A percentile compares a stretch with the other conserved stretches of the same genome.
Conservation (phyloP, 352 stramenopile genomes). For the Pythium periplocum region DNA sequence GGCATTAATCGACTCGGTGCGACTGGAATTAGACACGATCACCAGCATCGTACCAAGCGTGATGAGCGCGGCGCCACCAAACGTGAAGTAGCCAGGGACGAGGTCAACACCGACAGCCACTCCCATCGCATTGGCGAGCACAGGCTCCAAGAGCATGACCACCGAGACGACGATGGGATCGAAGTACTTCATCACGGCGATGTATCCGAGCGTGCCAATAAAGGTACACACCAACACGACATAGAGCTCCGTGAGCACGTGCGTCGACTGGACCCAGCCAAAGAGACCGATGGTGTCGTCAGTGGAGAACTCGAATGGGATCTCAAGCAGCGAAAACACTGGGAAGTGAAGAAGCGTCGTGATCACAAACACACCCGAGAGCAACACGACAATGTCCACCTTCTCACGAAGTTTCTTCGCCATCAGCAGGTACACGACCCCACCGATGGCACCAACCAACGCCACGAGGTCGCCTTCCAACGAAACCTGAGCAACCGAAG, state of each 20-base stretch:
- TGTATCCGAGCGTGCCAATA: constrained; percentile 80
- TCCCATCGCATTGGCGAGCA: constrained; percentile 72
- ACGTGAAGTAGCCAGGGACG: constrained; percentile 67
- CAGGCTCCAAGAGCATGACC: constrained; percentile 86
- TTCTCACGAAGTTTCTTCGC: constrained; percentile 66
- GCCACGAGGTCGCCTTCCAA: constrained; percentile 72
- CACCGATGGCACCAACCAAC: constrained; percentile 61
- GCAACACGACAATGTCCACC: constrained; percentile 59
- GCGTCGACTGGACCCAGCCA: constrained; percentile 72
- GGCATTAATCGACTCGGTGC: constrained; percentile 81
- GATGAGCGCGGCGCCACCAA: constrained; percentile 57
- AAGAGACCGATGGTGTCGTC: constrained; percentile 75
- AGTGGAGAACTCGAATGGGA: constrained; percentile 62
- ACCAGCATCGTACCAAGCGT: constrained; percentile 67
- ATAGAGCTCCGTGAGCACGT: constrained; percentile 71
- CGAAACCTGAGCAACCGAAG: constrained; percentile 34
- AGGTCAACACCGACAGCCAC: constrained; percentile 64
- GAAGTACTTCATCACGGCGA: constrained; percentile 91
- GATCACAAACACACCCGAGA: constrained; percentile 64
- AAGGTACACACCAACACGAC: constrained; percentile 86
- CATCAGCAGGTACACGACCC: constrained; percentile 68
- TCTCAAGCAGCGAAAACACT: constrained; percentile 53
- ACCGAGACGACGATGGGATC: constrained; percentile 86
- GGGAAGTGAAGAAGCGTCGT: constrained; percentile 63
- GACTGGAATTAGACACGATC: constrained; percentile 65